Base-by-base conservation (phyloP, 371 early-diverging fungal genomes). In the Actinomucor elegans region DNA sequence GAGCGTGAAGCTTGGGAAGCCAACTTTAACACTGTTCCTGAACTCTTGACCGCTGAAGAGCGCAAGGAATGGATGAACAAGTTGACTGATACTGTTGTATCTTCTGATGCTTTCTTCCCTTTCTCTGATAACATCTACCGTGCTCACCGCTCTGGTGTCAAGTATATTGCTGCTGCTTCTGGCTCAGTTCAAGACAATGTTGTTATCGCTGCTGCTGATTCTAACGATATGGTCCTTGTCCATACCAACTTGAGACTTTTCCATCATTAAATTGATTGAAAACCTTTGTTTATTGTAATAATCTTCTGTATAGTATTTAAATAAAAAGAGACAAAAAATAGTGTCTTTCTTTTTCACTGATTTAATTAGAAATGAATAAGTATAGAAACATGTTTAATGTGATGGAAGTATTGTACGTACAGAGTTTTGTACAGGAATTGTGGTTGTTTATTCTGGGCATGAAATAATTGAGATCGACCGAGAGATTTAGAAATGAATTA, bases 91-190 rank as follows among this genome's bases (percentile, higher is more conserved):
- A 90, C 96, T 27, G 90, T 90, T 10, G 78, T 96, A 7, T 86
- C 93, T 2, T 94, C 94, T 21, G 98, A 98, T 70, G 97, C 97
- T 34, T 98, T 98, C 88, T 98, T 98, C 93, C 98, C 98, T 64
- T 98, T 98, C 87, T 79, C 90, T 9, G 98, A 98, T 75, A 97
- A 96, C 63, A 78, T 98, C 52, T 90, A 92, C 67, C 85, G 98
- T 44, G 97, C 89, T 34, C 73, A 79, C 26, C 80, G 86, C 67
- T 87, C 90, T 21, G 98, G 98, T 59, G 98, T 92, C 55, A 74
- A 79, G 52, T 92, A 84, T 67, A 79, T 97, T 55, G 96, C 93
- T 38, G 94, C 94, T 29, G 93, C 98, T 18, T 84, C 86, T 58
- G 98, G 98, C 37, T 87, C 88, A 21, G 92, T 98, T 57, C 85